Conservation (phyloP, 2,329 filamentous ascomycete genomes). For the Aureobasidium namibiae region DNA sequence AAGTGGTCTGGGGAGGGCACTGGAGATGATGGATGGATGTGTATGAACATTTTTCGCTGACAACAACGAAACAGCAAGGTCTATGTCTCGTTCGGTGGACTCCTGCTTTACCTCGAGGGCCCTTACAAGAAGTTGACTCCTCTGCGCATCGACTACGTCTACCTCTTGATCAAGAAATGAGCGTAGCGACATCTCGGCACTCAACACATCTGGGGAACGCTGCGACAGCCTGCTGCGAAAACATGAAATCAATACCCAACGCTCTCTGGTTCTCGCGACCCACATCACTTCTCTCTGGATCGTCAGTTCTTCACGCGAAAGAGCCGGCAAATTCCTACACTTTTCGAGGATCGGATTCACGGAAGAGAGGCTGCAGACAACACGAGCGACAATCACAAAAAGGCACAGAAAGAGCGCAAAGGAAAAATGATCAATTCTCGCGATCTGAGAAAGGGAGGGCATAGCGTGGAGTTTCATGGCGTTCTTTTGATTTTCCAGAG, state of each 20-base stretch:
- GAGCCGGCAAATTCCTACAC: background rate
- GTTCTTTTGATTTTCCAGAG: background rate
- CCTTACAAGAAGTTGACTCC: slow-evolving; percentile 93
- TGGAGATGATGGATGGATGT: background rate
- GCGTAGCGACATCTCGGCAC: background rate
- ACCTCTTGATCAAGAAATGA: slow-evolving; percentile 87
- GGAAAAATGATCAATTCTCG: background rate
- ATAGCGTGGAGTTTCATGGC: slow-evolving; percentile 6
- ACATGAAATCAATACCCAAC: too few species aligned
- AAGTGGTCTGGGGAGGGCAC: too few species aligned
- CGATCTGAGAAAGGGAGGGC: background rate
- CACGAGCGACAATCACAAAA: background rate
- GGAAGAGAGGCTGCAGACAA: background rate
- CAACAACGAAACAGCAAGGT: slow-evolving; percentile 50
- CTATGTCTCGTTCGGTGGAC: slow-evolving; percentile 86
- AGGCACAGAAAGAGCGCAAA: background rate
- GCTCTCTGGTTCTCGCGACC: too few species aligned
- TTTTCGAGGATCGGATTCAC: background rate
- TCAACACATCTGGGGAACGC: background rate
- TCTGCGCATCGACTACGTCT: slow-evolving; percentile 85
- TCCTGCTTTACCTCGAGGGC: slow-evolving; percentile 83
- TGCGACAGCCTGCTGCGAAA: too few species aligned
- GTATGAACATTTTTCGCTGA: background rate
- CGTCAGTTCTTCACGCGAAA: too few species aligned
- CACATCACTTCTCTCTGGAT: too few species aligned